Conservation (phyloP, 148 eudicot species). For the Arbutus unedo region DNA sequence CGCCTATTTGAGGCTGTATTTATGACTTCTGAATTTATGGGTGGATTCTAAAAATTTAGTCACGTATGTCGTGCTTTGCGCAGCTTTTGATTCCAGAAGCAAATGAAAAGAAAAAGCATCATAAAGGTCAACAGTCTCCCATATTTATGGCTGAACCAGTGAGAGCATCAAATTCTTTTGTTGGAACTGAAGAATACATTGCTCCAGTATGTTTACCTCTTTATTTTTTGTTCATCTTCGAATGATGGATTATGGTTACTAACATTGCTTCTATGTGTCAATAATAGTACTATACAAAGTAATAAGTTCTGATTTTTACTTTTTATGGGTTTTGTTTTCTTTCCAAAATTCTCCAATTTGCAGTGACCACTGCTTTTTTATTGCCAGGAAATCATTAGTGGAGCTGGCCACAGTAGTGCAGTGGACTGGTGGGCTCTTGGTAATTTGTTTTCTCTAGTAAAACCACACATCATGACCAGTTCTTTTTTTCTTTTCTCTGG, state of each 20-base stretch:
- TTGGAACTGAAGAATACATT: conserved; percentile 98
- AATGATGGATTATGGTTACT: neutral
- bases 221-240: neutral
- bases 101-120: conserved; percentile 62
- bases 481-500: neutral
- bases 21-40: neutral
- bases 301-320: neutral
- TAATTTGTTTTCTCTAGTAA: conserved; percentile 26
- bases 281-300: neutral
- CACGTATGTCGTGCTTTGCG: conserved; percentile 11
- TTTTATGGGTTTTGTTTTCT: neutral
- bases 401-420: conserved; percentile 96
- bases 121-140: conserved; percentile 65
- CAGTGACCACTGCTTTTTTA: neutral
- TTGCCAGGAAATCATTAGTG: conserved; percentile 82
- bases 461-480: neutral
- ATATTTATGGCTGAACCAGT: conserved; percentile 94
- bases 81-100: conserved; percentile 72
- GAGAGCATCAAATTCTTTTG: conserved; percentile 98
- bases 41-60: neutral
- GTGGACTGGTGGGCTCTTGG: conserved; percentile 99
- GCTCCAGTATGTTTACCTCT: conserved; percentile 69
- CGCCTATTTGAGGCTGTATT: neutral
- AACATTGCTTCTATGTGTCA: neutral
- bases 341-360: neutral